Base-by-base conservation (phyloP, 768 basidiomycete species). In the Kwoniella heveanensis region DNA sequence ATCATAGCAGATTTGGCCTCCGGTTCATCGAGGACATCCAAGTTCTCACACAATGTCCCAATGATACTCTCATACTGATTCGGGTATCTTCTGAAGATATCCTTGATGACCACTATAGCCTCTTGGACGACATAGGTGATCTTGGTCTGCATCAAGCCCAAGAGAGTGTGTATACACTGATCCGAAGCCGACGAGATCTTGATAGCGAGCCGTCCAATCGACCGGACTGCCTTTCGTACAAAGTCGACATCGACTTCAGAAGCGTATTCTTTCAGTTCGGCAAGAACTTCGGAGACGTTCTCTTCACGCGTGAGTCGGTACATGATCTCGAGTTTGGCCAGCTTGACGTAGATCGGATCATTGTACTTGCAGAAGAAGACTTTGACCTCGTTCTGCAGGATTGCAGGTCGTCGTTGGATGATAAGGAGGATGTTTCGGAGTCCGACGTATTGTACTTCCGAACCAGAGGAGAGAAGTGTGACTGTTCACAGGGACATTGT, bases 291-390 rank as follows among this genome's bases (percentile, higher is more conserved):
- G 65, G 84, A 85, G 21, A 90, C 90, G 78, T 98, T 99, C 77
- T 93, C 92, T 62, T 92, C 88, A n/a, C 91, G 86, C 9, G 94
- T 92, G 21, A 99, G 84, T 10, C 96, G 88, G 80, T 98, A 98
- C 91, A 99, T 98, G 75, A 98, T 97, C 80, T 98, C 96, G 56
- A 99, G 83, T 73, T 99, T 98, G 54, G 94, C 95, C 29, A 99
- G 85, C 79, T 99, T 98, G 79, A 98, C 92, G 78, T 98, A 99
- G 70, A 98, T 96, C 1, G 96, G 96, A 74, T 98, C 96, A 78
- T 98, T 98, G 80, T 98, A 99, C 81, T 99, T 98, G 89, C 93
- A 97, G 82, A 99, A 99, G 82, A 99, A 98, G 15, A 97, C 94
- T 73, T 92, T 92, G 75, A 99, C 95, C 77, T 98, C 96, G 81